Conservation (phyloP, 257 asterid species). For the Buddleja alternifolia region DNA sequence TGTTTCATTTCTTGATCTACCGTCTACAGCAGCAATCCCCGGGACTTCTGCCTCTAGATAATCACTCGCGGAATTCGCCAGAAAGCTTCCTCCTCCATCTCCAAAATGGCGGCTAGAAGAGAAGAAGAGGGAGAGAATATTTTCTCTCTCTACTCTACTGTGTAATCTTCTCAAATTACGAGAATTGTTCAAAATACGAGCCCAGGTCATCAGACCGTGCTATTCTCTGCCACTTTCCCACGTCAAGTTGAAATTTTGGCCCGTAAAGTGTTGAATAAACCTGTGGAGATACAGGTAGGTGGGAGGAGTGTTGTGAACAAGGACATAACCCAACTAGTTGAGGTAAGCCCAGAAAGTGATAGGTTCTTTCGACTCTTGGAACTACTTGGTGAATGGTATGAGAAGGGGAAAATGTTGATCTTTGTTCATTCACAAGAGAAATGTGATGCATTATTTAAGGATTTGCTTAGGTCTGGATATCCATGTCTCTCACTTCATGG, state of each 20-base stretch:
- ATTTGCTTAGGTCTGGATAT: constrained; percentile 71
- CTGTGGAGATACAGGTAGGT: constrained; percentile 88
- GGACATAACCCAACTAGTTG: constrained; percentile 85
- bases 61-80: too few relatives aligned
- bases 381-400: constrained; percentile 87
- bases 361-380: constrained; percentile 77
- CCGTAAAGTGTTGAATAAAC: constrained; percentile 84
- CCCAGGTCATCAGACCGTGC: constrained; percentile 90
- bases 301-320: constrained; percentile 96
- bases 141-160: too few relatives aligned
- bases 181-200: constrained; percentile 85
- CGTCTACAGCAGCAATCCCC: too few relatives aligned
- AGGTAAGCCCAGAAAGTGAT: constrained; percentile 88
- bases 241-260: constrained; percentile 91
- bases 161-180: constrained; percentile 89
- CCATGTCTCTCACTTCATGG: constrained; percentile 94
- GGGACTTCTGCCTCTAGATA: too few relatives aligned
- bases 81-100: too few relatives aligned
- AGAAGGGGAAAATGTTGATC: constrained; percentile 79
- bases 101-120: too few relatives aligned
- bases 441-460: constrained; percentile 78
- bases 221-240: constrained; percentile 92
- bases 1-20: too few relatives aligned
- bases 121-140: too few relatives aligned
- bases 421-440: constrained; percentile 90